phyloP scores from a whole-genome alignment of 768 basidiomycete genomes.

The Tephrocybe sp. region DNA sequence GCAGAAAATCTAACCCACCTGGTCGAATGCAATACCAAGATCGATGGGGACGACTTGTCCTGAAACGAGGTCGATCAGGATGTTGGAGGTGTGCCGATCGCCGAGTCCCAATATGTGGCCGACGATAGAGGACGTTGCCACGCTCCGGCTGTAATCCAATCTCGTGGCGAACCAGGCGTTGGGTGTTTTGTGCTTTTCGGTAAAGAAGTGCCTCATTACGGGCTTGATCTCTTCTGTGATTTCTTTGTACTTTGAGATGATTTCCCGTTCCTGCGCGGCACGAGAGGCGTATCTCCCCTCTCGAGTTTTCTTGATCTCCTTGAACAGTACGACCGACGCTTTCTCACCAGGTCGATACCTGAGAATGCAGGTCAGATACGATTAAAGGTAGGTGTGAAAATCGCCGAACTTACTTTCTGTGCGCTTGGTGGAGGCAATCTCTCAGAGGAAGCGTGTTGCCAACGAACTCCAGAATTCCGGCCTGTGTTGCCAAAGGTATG shows the following conservation, averaged over 20 bases:
- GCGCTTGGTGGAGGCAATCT: conserved; percentile 61
- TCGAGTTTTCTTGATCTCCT: conserved; percentile 28
- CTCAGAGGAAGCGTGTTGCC: conserved; percentile 66
- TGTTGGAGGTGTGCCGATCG: conserved; percentile 90
- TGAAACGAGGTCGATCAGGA: conserved; percentile 76
- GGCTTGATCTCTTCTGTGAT: conserved; percentile 57
- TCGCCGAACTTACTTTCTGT: conserved; percentile 47
- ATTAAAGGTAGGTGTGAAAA: not conserved
- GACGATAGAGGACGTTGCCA: conserved; percentile 91
- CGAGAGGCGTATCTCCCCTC: conserved; percentile 14
- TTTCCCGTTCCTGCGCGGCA: not conserved
- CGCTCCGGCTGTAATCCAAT: conserved; percentile 85
- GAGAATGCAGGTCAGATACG: not conserved
- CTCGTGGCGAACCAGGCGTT: conserved; percentile 92
- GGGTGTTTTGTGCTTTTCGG: conserved; percentile 83
- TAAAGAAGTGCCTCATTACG: conserved; percentile 94
- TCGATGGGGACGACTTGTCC: conserved; percentile 97
- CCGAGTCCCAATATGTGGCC: conserved; percentile 92
- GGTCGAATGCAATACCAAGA: conserved; percentile 94
- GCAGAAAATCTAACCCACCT: conserved; percentile 47
- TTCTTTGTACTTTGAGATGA: conserved; percentile 27
- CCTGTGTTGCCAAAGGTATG: conserved; percentile 74
- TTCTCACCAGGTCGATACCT: conserved; percentile 69
- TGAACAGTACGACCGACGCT: conserved; percentile 25
- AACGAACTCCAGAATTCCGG: conserved; percentile 92